These are phyloP conservation scores for Zygosaccharomyces pseudorouxii DNA, from an alignment of 805 yeast genomes.

Conservation along the genomic window DNA sequence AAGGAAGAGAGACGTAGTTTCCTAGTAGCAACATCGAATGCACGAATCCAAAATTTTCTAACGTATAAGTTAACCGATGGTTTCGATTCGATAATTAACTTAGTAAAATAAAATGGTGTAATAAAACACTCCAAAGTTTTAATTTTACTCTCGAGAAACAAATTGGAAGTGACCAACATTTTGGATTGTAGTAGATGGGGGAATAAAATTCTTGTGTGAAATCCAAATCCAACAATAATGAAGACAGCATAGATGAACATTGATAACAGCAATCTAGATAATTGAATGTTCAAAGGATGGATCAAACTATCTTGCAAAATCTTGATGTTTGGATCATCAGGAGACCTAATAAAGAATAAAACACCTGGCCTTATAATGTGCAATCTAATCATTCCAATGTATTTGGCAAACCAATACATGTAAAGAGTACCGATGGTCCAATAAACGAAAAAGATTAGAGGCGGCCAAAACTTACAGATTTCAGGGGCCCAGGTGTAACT, in stretches of 20 bases:
- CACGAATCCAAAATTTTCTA: constrained; percentile 55
- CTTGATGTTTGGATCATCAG: constrained; percentile 88
- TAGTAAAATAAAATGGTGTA: constrained; percentile 17
- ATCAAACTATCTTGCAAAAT: constrained; percentile 82
- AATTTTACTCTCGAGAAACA: constrained; percentile 10
- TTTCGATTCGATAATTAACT: constrained; percentile 25
- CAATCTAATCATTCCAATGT: constrained; percentile 76
- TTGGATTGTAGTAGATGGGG: constrained; percentile 34
- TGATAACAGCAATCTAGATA: constrained; percentile 67
- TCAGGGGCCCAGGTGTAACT: constrained; percentile 23
- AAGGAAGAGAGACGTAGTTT: constrained; percentile 76
- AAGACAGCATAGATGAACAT: constrained; percentile 70
- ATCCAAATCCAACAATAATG: constrained; percentile 71
- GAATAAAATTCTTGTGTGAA: constrained; percentile 48
- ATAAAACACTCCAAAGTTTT: constrained; percentile 26
- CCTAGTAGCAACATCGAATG: constrained; percentile 51
- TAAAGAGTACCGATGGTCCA: constrained; percentile 80
- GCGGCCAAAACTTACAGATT: constrained; percentile 23
- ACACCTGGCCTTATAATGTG: constrained; percentile 81
- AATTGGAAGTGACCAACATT: constrained; percentile 15
- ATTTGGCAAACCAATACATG: constrained; percentile 83
- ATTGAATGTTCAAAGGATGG: constrained; percentile 65
- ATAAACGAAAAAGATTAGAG: constrained; percentile 31
- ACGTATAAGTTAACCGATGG: constrained; percentile 36
- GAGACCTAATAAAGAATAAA: constrained; percentile 84